phyloP scores from a whole-genome alignment of 192 early-diverging fungal genomes.

The Entomortierella chlamydospora region DNA sequence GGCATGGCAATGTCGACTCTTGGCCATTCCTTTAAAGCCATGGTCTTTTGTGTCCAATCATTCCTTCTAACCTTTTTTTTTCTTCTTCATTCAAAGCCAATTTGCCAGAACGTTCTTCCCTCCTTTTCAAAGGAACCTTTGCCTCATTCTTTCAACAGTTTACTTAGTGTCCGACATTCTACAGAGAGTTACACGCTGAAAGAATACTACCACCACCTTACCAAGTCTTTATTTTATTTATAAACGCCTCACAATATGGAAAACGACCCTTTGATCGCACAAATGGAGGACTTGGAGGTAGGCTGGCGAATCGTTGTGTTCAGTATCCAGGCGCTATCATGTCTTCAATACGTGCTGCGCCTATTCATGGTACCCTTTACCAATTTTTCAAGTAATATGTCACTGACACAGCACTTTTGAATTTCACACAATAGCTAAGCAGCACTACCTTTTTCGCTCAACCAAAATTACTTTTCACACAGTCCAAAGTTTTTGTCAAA shows the following conservation, averaged over 20 bases:
- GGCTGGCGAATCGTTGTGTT: not conserved
- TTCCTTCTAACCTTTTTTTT: not conserved
- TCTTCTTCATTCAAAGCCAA: not conserved
- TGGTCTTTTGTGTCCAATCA: not conserved
- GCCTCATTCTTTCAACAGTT: no score
- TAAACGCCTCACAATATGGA: constrained; percentile 16
- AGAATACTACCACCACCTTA: no score
- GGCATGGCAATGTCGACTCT: constrained; percentile 7
- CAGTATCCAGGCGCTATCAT: no score
- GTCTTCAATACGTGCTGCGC: no score
- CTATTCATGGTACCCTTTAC: no score
- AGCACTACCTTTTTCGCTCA: constrained; percentile 14
- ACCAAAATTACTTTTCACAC: constrained; percentile 68
- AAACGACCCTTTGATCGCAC: constrained; percentile 35
- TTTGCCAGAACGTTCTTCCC: no score
- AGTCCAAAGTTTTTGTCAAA: constrained; percentile 80
- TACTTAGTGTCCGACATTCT: no score
- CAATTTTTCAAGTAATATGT: no score
- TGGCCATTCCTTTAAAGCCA: not conserved
- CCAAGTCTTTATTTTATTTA: no score
- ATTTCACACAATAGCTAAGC: no score
- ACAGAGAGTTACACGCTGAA: no score
- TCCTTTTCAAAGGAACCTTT: not conserved
- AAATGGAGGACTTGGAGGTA: constrained; percentile 53
- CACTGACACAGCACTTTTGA: no score